Conservation (phyloP, 2,329 filamentous ascomycete genomes). For the Trichoderma sp. region DNA sequence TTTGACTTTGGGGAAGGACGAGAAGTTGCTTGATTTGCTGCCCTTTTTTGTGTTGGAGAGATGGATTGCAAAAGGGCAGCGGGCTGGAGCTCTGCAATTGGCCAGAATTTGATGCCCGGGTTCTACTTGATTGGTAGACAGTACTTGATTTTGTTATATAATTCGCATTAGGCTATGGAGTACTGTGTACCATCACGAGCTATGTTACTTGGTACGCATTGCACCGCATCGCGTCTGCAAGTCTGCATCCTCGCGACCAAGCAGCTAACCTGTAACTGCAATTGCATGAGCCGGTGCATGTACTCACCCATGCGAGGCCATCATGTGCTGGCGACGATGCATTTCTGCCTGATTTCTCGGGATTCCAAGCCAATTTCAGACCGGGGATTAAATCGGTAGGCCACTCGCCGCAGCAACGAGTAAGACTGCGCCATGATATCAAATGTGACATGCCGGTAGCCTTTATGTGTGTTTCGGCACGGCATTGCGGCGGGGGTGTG, state of each 20-base stretch:
- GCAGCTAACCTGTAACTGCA: neutral
- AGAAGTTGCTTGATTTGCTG: neutral
- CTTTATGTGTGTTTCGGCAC: neutral
- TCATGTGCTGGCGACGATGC: neutral
- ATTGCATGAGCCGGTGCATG: neutral
- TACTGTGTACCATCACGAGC: neutral
- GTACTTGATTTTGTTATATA: neutral
- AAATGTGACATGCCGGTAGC: neutral
- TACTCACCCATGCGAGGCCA: neutral
- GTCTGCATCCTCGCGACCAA: neutral
- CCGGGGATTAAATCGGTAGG: neutral
- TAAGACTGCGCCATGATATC: slow-evolving; percentile 1
- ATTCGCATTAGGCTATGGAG: neutral
- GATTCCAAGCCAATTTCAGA: neutral
- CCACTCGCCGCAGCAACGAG: neutral
- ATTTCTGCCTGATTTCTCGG: slow-evolving; percentile 5
- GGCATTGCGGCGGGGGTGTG: neutral
- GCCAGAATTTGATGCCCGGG: neutral
- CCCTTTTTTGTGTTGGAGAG: neutral
- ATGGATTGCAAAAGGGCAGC: neutral
- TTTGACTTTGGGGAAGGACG: neutral
- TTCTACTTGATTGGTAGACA: neutral
- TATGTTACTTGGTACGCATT: neutral
- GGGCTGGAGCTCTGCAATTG: neutral
- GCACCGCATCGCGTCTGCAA: neutral